Evolutionary conservation across 1,139 yeast species (phyloP), one percentile per base, ranked within the genome.

Genomic region (Taphrina confusa): DNA sequence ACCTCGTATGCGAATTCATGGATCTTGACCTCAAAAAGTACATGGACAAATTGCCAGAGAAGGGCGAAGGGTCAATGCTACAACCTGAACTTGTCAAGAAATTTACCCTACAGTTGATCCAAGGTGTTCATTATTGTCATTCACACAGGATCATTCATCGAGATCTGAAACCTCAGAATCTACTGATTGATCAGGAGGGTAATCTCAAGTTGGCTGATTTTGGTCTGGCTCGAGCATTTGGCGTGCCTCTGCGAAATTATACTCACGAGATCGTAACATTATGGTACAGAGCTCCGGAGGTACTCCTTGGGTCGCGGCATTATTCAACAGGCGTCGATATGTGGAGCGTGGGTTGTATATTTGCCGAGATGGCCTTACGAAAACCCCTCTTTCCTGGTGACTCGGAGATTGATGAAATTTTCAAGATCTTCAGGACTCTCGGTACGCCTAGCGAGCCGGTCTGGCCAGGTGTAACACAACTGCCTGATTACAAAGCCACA

Each of bases 301-400:
- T 92, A 63, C 78, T 92, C 65, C 78, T 92, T 40, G 99, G 99
- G 31, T 97, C 97, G 23, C 89, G 95, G 67, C 97, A 92, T 73
- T 92, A 92, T 74, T 88, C 96, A 56, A 92, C 97, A 0, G 97
- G 97, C 27, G 97, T 92, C 55, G 99, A 92, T 72, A 90, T 94
- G 85, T 92, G 99, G 99, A 88, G 96, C 16, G 88, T 90, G 62
- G 99, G 99, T 22, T 91, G 97, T 73, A 92, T 92, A 62, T 92
- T 94, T 75, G 98, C 97, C 4, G 99, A 92, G 73, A 91, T 92
- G 97, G 92, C 94, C 68, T 89, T 91, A 70, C 80, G 98, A 65
- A 89, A 89, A 73, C 97, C 99, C 8, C 75, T 92, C 57, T 92
- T 92, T 75, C 95, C 97, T 1, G 99, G 98, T 30, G 98, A 92